phyloP scores from a whole-genome alignment of 768 basidiomycete genomes.

The Tephrocybe sp. region DNA sequence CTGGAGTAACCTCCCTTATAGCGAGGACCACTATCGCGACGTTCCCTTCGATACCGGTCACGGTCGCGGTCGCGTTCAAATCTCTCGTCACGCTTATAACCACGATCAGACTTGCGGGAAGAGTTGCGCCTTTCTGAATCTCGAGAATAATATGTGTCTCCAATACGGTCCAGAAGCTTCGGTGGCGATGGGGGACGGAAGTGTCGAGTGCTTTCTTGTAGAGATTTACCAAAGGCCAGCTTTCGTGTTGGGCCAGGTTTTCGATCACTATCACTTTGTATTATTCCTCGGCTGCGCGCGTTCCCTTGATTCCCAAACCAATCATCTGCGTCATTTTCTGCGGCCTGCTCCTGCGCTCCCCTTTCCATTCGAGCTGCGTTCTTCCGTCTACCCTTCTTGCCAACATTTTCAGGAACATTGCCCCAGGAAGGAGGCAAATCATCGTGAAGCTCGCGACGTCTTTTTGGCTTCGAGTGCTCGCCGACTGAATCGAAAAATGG shows the following conservation, averaged over 20 bases:
- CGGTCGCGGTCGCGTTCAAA: conserved; percentile 9
- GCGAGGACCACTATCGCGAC: conserved; percentile 36
- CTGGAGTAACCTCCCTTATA: conserved; percentile 48
- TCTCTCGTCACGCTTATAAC: conserved; percentile 17
- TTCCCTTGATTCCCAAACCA: conserved; percentile 53
- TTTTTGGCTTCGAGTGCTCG: conserved; percentile 24
- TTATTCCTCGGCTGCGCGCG: conserved; percentile 10
- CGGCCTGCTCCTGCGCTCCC: conserved; percentile 37
- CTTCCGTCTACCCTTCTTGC: conserved; percentile 60
- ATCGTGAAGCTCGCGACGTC: conserved; percentile 33
- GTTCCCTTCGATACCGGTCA: conserved; percentile 6
- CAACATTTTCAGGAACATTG: conserved; percentile 56
- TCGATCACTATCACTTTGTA: conserved; percentile 7
- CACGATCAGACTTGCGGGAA: conserved; percentile 8
- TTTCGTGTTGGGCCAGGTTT: conserved; percentile 23
- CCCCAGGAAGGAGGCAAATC: conserved; percentile 44
- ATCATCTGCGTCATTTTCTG: conserved; percentile 56
- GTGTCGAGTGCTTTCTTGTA: conserved; percentile 26
- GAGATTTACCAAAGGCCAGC: conserved; percentile 32
- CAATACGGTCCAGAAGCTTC: conserved; percentile 30
- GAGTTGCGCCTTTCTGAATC: conserved; percentile 5
- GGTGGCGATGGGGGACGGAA: conserved; percentile 18
- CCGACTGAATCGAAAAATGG: conserved; percentile 56
- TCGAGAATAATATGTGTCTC: conserved; percentile 12
- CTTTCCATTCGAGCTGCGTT: conserved; percentile 54